A percentile compares a stretch with the other conserved stretches of the same genome.
These are phyloP conservation scores for Medicago lupulina DNA, from an alignment of 306 rosid species.

Conservation along the genomic window DNA sequence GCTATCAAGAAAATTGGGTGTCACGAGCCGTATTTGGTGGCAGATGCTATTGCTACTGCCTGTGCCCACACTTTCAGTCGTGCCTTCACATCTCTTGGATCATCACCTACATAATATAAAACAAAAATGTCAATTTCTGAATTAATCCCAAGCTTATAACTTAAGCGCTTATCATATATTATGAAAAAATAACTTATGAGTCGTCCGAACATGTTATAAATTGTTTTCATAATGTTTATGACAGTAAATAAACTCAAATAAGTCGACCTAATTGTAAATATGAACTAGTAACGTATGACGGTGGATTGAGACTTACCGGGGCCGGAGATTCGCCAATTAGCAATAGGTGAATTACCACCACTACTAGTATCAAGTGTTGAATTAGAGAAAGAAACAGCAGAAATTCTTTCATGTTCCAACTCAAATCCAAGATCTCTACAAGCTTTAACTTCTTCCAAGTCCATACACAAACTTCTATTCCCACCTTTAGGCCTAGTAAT, in stretches of 20 bases:
- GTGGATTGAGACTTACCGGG: conserved; percentile 55
- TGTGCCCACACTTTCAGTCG: conserved; percentile 94
- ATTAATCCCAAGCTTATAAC: background rate
- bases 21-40: conserved; percentile 56
- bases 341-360: conserved; percentile 78
- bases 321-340: conserved; percentile 77
- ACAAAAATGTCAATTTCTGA: background rate
- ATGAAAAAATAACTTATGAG: too few relatives aligned
- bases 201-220: too few relatives aligned
- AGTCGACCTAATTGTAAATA: too few relatives aligned
- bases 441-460: conserved; percentile 86
- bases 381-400: conserved; percentile 50
- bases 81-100: conserved; percentile 88
- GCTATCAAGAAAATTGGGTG: conserved; percentile 6
- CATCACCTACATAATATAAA: conserved; percentile 61
- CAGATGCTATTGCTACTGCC: conserved; percentile 82
- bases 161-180: background rate
- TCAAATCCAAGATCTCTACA: conserved; percentile 91
- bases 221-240: too few relatives aligned
- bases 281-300: too few relatives aligned
- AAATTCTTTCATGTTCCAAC: conserved; percentile 58
- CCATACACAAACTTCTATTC: conserved; percentile 71
- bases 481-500: conserved; percentile 84
- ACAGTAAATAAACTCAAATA: background rate
- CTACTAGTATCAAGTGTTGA: conserved; percentile 65